Conservation (phyloP, 805 yeast species). For the Huiozyma naganishii region DNA sequence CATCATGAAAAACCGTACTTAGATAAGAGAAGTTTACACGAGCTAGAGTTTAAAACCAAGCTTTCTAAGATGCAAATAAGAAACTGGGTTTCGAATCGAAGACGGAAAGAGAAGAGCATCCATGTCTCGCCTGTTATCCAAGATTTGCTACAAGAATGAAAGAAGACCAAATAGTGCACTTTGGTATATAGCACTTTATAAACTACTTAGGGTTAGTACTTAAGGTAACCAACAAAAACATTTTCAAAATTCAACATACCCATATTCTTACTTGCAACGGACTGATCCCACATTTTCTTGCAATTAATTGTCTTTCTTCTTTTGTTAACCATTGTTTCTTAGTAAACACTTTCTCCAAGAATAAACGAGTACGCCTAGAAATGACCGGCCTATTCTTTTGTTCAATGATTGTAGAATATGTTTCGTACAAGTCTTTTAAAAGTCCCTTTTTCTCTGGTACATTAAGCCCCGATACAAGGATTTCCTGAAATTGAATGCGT, state of each 20-base stretch:
- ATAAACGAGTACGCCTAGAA: slow-evolving; percentile 7
- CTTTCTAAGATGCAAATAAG: slow-evolving; percentile 16
- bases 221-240: slow-evolving; percentile 1
- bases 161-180: neutral
- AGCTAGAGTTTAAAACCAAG: slow-evolving; percentile 7
- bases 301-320: slow-evolving; percentile 16
- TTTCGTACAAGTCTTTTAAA: slow-evolving; percentile 4
- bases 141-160: slow-evolving; percentile 3
- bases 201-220: slow-evolving; percentile 6
- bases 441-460: slow-evolving; percentile 4
- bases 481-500: slow-evolving; percentile 1
- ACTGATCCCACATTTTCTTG: slow-evolving; percentile 13
- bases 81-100: slow-evolving; percentile 22
- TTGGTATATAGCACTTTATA: too few species aligned
- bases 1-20: slow-evolving; percentile 14
- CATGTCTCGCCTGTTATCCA: slow-evolving; percentile 9
- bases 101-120: slow-evolving; percentile 14
- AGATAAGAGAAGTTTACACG: slow-evolving; percentile 5
- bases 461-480: slow-evolving; percentile 4
- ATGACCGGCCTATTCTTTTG: neutral
- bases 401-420: neutral
- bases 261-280: slow-evolving; percentile 18
- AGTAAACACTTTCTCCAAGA: slow-evolving; percentile 13
- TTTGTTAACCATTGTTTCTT: slow-evolving; percentile 14
- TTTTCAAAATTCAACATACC: slow-evolving; percentile 10